Evolutionary conservation across 805 yeast species (phyloP).

Genomic region (Pichia californica): DNA sequence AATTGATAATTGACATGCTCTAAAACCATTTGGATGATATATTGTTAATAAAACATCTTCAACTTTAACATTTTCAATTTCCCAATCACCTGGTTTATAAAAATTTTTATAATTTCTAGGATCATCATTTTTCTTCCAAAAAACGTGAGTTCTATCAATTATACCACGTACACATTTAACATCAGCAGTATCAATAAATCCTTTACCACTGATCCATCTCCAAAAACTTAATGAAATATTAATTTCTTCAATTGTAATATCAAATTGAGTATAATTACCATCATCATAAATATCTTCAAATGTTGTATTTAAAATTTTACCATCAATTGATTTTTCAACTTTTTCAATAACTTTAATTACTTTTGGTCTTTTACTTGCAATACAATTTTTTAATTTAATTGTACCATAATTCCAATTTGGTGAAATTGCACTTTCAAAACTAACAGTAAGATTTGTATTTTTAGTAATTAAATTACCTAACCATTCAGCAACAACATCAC

Average conservation of each 20-base stretch:
- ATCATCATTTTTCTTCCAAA: slow-evolving; percentile 75
- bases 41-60: slow-evolving; percentile 81
- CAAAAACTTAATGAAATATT: slow-evolving; percentile 72
- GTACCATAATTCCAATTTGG: slow-evolving; percentile 91
- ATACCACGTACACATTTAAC: slow-evolving; percentile 86
- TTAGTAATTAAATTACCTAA: slow-evolving; percentile 79
- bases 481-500: slow-evolving; percentile 75
- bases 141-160: slow-evolving; percentile 82
- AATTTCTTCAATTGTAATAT: slow-evolving; percentile 80
- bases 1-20: slow-evolving; percentile 84
- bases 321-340: slow-evolving; percentile 22
- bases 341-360: slow-evolving; percentile 28
- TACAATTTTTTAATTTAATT: slow-evolving; percentile 77
- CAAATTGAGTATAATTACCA: slow-evolving; percentile 95
- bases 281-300: slow-evolving; percentile 46
- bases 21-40: slow-evolving; percentile 71
- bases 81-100: slow-evolving; percentile 85
- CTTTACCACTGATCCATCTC: slow-evolving; percentile 87
- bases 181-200: slow-evolving; percentile 75
- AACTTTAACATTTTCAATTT: slow-evolving; percentile 73
- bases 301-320: slow-evolving; percentile 9
- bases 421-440: slow-evolving; percentile 88
- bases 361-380: slow-evolving; percentile 77
- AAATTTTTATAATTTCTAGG: slow-evolving; percentile 74
- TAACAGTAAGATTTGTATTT: slow-evolving; percentile 75